A percentile compares a stretch with the other conserved stretches of the same genome.
phyloP scores from a whole-genome alignment of 495 filamentous ascomycete genomes.

The Aspergillus coremiiformis region DNA sequence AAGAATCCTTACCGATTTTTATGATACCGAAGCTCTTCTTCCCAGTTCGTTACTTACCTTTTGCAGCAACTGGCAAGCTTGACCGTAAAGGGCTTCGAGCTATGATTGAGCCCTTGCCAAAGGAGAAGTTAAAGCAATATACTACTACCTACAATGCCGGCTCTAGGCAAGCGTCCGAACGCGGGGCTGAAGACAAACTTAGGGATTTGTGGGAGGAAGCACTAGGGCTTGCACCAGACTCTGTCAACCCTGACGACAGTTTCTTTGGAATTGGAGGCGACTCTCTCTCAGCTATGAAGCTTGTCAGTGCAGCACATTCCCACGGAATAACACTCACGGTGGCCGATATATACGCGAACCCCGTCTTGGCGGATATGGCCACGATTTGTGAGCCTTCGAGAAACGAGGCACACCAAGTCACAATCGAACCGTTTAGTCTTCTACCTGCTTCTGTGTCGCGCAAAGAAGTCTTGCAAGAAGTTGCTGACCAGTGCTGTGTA shows the following conservation, averaged over 20 bases:
- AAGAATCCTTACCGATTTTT: slow-evolving; percentile 37
- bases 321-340: slow-evolving; percentile 42
- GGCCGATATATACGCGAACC: slow-evolving; percentile 42
- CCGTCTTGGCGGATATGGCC: slow-evolving; percentile 43
- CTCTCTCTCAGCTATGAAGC: slow-evolving; percentile 49
- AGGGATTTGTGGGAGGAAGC: slow-evolving; percentile 32
- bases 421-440: slow-evolving; percentile 39
- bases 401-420: slow-evolving; percentile 1
- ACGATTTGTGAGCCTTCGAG: slow-evolving; percentile 18
- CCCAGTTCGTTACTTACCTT: slow-evolving; percentile 48
- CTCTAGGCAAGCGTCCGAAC: slow-evolving; percentile 17
- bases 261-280: slow-evolving; percentile 51
- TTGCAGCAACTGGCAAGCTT: slow-evolving; percentile 51
- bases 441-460: slow-evolving; percentile 23
- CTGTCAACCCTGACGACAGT: slow-evolving; percentile 38
- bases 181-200: slow-evolving; percentile 28
- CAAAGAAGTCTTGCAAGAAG: slow-evolving; percentile 35
- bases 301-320: slow-evolving; percentile 41
- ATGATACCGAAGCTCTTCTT: slow-evolving; percentile 61
- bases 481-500: slow-evolving; percentile 37
- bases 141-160: slow-evolving; percentile 29
- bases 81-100: slow-evolving; percentile 51
- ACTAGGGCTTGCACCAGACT: slow-evolving; percentile 28
- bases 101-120: slow-evolving; percentile 32
- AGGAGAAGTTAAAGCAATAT: slow-evolving; percentile 35